Conservation (phyloP, 148 eudicot species). For the Nyssa sinensis region DNA sequence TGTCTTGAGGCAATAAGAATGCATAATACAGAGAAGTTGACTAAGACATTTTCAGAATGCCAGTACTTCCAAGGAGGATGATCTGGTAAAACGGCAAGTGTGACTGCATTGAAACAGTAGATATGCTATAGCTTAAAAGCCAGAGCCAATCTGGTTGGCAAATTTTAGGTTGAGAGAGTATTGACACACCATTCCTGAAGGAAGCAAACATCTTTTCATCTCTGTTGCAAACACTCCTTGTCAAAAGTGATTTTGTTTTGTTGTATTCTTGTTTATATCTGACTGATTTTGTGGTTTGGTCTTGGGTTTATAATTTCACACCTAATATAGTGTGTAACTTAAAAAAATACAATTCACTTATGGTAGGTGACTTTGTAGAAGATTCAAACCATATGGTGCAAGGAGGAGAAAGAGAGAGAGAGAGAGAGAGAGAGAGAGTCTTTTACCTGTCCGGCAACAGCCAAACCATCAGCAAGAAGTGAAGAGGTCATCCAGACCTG, state of each 20-base stretch:
- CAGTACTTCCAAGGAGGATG: too few species aligned
- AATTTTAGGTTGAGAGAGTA: not conserved
- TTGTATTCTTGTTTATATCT: too few species aligned
- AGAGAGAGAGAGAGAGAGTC: conserved; percentile 2
- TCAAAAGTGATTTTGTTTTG: too few species aligned
- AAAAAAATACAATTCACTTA: not conserved
- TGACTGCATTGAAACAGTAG: too few species aligned
- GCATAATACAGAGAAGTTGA: too few species aligned
- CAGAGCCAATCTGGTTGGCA: not conserved
- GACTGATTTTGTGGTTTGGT: too few species aligned
- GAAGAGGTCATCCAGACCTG: conserved; percentile 98
- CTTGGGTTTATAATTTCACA: too few species aligned
- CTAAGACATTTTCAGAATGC: too few species aligned
- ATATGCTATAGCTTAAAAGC: not conserved
- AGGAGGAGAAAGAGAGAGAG: not conserved
- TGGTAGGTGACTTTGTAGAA: not conserved
- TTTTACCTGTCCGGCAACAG: conserved; percentile 94
- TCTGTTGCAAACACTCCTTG: not conserved
- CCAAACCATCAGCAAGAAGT: conserved; percentile 95
- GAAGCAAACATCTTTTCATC: not conserved
- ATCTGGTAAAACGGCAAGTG: too few species aligned
- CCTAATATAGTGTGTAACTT: too few species aligned
- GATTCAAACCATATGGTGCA: not conserved
- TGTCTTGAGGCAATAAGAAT: too few species aligned
- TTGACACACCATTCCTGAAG: not conserved